These are phyloP conservation scores for Fusarium protoensiforme DNA, from an alignment of 2,329 filamentous ascomycete genomes.

Conservation along the genomic window DNA sequence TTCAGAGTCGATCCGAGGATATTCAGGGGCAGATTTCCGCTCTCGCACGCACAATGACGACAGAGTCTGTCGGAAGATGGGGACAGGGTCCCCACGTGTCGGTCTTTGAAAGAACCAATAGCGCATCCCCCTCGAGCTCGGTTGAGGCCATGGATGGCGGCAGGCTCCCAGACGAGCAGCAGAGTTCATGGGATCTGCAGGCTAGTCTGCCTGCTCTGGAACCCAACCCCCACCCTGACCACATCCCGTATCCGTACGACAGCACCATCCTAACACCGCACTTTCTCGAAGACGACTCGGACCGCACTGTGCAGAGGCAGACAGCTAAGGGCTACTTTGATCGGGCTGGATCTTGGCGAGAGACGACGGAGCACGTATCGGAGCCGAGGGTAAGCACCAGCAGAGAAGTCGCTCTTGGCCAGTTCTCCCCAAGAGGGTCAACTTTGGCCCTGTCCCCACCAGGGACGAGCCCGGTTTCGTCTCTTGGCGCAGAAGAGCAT, in stretches of 20 bases:
- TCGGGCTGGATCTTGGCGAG: slow-evolving; percentile 28
- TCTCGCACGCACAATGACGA: slow-evolving; percentile 29
- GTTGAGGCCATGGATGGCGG: slow-evolving; percentile 19
- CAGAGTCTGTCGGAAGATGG: slow-evolving; percentile 14
- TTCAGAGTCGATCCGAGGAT: slow-evolving; percentile 27
- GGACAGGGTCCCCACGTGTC: slow-evolving; percentile 36
- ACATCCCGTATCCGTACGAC: slow-evolving; percentile 35
- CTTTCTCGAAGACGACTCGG: slow-evolving; percentile 9
- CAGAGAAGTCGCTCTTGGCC: slow-evolving; percentile 17
- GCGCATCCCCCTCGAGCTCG: slow-evolving; percentile 30
- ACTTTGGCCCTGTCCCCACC: neutral
- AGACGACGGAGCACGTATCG: slow-evolving; percentile 13
- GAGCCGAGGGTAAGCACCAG: slow-evolving; percentile 31
- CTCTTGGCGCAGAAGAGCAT: slow-evolving; percentile 6
- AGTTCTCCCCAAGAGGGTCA: slow-evolving; percentile 22
- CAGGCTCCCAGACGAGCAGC: slow-evolving; percentile 7
- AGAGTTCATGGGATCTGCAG: slow-evolving; percentile 17
- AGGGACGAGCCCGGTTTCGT: neutral
- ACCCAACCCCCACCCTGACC: slow-evolving; percentile 14
- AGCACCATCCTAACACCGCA: slow-evolving; percentile 27
- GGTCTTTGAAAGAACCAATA: slow-evolving; percentile 40
- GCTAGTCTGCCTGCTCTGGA: slow-evolving; percentile 20
- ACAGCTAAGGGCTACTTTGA: slow-evolving; percentile 13
- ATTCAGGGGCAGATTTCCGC: slow-evolving; percentile 31
- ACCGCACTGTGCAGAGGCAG: slow-evolving; percentile 8